phyloP scores from a whole-genome alignment of 2,329 filamentous ascomycete species.

The Penicillium sp. region DNA sequence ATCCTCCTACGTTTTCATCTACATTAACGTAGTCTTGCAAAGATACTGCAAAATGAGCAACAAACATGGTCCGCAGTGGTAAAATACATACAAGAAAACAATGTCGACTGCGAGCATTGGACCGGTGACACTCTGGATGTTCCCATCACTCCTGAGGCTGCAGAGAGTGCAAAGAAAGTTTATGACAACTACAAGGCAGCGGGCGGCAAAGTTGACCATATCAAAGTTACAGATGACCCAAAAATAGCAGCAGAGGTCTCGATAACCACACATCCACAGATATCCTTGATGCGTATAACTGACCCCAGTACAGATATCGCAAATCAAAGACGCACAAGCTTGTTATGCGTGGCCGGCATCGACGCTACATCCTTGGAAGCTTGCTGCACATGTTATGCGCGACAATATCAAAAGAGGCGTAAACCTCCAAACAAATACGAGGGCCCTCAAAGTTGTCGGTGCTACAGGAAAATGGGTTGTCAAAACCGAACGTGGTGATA shows the following conservation, averaged over 20 bases:
- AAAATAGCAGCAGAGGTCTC: not conserved
- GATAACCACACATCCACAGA: not conserved
- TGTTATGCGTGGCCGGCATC: slow-evolving; percentile 5
- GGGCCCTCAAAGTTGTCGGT: not conserved
- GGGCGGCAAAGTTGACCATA: slow-evolving; percentile 4
- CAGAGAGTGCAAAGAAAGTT: not conserved
- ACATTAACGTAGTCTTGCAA: not conserved
- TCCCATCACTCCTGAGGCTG: not conserved
- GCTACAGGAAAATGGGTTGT: not conserved
- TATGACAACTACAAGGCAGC: not conserved
- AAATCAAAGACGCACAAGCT: slow-evolving; percentile 5
- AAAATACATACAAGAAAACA: not conserved
- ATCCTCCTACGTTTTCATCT: not conserved
- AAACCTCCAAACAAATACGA: slow-evolving; percentile 1
- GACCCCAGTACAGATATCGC: not conserved
- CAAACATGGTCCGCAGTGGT: not conserved
- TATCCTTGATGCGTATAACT: not conserved
- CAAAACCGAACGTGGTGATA: slow-evolving; percentile 2
- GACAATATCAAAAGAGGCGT: not conserved
- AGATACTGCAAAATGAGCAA: slow-evolving; percentile 2
- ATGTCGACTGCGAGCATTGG: slow-evolving; percentile 4
- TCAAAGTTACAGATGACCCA: not conserved
- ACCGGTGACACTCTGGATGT: slow-evolving; percentile 1
- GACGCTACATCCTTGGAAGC: slow-evolving; percentile 1
- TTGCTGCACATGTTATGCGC: slow-evolving; percentile 7